phyloP scores from a whole-genome alignment of 495 filamentous ascomycete genomes.

The Penicillium bialowiezense region DNA sequence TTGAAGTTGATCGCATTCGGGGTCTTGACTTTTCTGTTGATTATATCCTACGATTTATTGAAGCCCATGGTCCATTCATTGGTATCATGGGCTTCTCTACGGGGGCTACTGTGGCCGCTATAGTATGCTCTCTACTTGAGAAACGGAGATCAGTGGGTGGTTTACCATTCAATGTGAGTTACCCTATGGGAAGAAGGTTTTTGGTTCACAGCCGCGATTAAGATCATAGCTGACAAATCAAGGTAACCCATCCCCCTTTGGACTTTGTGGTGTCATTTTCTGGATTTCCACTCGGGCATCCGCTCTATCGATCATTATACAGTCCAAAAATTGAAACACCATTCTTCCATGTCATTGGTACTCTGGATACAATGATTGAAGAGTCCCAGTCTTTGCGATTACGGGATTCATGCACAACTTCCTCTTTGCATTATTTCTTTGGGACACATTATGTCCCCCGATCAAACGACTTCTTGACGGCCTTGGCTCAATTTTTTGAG shows the following conservation, averaged over 20 bases:
- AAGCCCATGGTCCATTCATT: not conserved
- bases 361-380: constrained; percentile 10
- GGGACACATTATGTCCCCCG: not conserved
- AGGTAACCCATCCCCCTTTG: constrained; percentile 7
- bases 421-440: not conserved
- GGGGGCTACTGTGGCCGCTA: not conserved
- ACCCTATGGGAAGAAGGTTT: not conserved
- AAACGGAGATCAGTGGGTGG: not conserved
- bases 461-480: not conserved
- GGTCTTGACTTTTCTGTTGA: not conserved
- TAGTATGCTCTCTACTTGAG: constrained; percentile 3
- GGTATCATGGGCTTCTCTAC: constrained; percentile 3
- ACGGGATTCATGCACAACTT: not conserved
- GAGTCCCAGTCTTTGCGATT: not conserved
- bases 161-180: not conserved
- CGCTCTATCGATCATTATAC: not conserved
- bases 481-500: not conserved
- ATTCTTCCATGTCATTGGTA: constrained; percentile 6
- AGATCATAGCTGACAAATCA: not conserved
- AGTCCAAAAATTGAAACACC: constrained; percentile 6
- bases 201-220: not conserved
- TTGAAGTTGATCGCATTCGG: not conserved
- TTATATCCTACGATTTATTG: not conserved
- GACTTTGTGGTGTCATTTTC: constrained; percentile 10
- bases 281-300: constrained; percentile 7